Percentiles rank a stretch among this genome's conserved stretches.
Evolutionary conservation across 441 rosid genomes (phyloP).

Genomic region (Eruca vesicaria): DNA sequence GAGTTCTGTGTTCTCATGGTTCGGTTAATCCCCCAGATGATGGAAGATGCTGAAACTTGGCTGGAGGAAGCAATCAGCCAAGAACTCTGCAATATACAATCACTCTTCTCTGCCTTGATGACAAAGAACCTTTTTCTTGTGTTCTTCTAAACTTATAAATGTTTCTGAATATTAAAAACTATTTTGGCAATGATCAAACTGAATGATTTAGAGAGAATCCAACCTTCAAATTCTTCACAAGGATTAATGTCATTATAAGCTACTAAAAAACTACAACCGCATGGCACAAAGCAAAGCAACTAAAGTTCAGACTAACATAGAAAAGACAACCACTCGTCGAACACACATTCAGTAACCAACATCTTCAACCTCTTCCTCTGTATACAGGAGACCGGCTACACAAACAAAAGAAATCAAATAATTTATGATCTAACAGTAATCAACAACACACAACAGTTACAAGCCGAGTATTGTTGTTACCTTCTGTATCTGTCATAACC

Average conservation of each 20-base stretch:
- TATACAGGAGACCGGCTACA: slow-evolving; percentile 59
- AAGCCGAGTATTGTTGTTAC: slow-evolving; percentile 14
- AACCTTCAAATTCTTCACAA: neutral
- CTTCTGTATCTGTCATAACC: slow-evolving; percentile 39
- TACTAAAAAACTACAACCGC: slow-evolving; percentile 1
- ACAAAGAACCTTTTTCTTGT: neutral
- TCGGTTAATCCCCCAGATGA: neutral
- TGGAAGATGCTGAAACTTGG: slow-evolving; percentile 77
- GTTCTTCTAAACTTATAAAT: neutral
- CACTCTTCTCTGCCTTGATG: too few species aligned
- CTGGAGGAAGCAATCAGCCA: slow-evolving; percentile 64
- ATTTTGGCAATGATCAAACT: neutral
- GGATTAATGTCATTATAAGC: neutral
- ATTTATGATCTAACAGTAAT: too few species aligned
- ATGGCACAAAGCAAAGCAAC: neutral
- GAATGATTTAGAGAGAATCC: neutral
- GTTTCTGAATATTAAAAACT: slow-evolving; percentile 16
- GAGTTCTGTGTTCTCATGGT: too few species aligned
- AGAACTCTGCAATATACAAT: slow-evolving; percentile 23
- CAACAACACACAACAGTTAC: neutral
- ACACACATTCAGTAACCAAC: neutral
- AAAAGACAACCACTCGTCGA: neutral
- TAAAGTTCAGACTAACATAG: neutral
- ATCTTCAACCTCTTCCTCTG: slow-evolving; percentile 50
- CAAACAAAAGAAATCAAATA: neutral